These are phyloP conservation scores for Rhynchospora pubera DNA, from an alignment of 176 grass and related monocot species.

Conservation along the genomic window DNA sequence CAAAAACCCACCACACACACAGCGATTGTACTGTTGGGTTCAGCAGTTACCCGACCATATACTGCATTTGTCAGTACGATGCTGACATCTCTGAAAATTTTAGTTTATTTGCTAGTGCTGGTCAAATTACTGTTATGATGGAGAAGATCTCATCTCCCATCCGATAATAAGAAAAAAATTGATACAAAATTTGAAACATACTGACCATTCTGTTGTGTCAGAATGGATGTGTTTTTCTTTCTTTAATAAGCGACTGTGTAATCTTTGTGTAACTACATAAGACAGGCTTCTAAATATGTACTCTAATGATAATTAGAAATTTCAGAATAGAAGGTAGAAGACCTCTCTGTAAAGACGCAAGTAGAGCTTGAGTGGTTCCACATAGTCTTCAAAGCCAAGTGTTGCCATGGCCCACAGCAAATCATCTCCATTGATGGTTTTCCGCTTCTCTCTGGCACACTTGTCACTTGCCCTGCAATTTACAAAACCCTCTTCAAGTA, in stretches of 20 bases:
- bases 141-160: background rate
- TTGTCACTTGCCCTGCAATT: slow-evolving; percentile 62
- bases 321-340: background rate
- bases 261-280: background rate
- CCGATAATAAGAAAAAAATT: background rate
- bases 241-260: background rate
- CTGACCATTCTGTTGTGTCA: background rate
- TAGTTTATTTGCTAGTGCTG: background rate
- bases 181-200: background rate
- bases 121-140: background rate
- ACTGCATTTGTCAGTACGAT: background rate
- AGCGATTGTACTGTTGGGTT: background rate
- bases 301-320: background rate
- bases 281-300: background rate
- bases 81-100: background rate
- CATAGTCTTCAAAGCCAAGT: slow-evolving; percentile 65
- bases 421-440: slow-evolving; percentile 72
- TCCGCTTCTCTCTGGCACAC: slow-evolving; percentile 74
- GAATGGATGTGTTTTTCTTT: background rate
- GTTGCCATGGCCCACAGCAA: slow-evolving; percentile 57
- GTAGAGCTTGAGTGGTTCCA: slow-evolving; percentile 62
- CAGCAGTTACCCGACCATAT: background rate
- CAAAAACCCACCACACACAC: background rate
- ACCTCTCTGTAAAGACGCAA: slow-evolving; percentile 63
- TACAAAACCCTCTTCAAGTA: background rate